phyloP scores from a whole-genome alignment of 495 filamentous ascomycete species.

The Penicillium argentinense region DNA sequence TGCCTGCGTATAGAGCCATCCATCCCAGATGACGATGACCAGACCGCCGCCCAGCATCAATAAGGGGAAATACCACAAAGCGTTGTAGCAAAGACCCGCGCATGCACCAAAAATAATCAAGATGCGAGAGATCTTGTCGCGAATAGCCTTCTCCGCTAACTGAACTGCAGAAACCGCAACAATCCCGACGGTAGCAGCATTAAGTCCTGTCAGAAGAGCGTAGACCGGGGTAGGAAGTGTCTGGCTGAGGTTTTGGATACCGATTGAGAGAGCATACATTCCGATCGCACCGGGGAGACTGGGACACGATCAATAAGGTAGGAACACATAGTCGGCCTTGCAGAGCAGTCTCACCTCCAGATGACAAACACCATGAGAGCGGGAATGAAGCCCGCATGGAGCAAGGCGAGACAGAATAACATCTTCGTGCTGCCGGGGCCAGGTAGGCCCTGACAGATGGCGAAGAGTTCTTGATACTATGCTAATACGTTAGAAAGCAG shows the following conservation, averaged over 20 bases:
- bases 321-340: not conserved
- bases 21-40: conserved; percentile 60
- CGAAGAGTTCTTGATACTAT: conserved; percentile 82
- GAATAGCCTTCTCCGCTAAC: conserved; percentile 72
- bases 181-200: conserved; percentile 76
- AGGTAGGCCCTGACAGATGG: conserved; percentile 71
- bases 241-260: conserved; percentile 59
- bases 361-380: conserved; percentile 66
- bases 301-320: not conserved
- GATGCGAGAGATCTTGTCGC: conserved; percentile 65
- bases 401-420: conserved; percentile 69
- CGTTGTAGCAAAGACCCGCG: conserved; percentile 72
- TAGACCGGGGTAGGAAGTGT: conserved; percentile 67
- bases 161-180: conserved; percentile 77
- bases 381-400: conserved; percentile 61
- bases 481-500: not conserved
- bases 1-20: conserved; percentile 47
- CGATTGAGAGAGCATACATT: conserved; percentile 72
- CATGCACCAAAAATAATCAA: conserved; percentile 68
- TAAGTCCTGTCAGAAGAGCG: conserved; percentile 74
- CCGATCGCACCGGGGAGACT: conserved; percentile 74
- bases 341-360: conserved; percentile 55
- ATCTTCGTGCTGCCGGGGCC: conserved; percentile 82
- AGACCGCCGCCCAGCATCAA: conserved; percentile 62
- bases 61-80: conserved; percentile 81